phyloP scores from a whole-genome alignment of 148 eudicot genomes.

The Vaccinium myrtillus region DNA sequence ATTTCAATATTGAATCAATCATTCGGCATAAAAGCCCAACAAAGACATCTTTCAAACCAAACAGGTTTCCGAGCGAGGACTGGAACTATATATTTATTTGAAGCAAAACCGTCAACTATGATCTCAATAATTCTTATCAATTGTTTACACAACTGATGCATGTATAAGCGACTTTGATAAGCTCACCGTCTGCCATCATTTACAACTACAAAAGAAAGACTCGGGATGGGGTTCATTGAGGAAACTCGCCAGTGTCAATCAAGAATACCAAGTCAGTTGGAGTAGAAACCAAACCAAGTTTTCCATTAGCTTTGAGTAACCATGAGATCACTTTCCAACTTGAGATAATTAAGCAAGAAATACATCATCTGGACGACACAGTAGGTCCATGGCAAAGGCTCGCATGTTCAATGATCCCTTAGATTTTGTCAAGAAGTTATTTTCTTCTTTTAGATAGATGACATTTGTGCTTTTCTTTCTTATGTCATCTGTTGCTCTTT shows the following conservation, averaged over 20 bases:
- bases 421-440: background rate
- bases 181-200: background rate
- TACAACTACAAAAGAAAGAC: background rate
- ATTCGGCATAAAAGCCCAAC: background rate
- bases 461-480: background rate
- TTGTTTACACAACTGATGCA: background rate
- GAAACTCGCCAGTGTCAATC: background rate
- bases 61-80: background rate
- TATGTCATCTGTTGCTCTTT: background rate
- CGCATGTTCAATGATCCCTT: background rate
- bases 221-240: background rate
- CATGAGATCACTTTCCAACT: background rate
- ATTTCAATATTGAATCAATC: background rate
- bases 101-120: background rate
- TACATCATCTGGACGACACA: background rate
- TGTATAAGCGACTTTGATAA: background rate
- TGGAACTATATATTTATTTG: background rate
- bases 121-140: background rate
- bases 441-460: background rate
- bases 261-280: background rate
- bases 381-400: background rate
- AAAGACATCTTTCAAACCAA: background rate
- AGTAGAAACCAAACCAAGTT: background rate
- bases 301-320: background rate
- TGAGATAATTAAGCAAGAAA: background rate